A percentile compares a stretch with the other conserved stretches of the same genome.
phyloP scores from a whole-genome alignment of 805 yeast species.

The Debaryomyces hansenii region DNA sequence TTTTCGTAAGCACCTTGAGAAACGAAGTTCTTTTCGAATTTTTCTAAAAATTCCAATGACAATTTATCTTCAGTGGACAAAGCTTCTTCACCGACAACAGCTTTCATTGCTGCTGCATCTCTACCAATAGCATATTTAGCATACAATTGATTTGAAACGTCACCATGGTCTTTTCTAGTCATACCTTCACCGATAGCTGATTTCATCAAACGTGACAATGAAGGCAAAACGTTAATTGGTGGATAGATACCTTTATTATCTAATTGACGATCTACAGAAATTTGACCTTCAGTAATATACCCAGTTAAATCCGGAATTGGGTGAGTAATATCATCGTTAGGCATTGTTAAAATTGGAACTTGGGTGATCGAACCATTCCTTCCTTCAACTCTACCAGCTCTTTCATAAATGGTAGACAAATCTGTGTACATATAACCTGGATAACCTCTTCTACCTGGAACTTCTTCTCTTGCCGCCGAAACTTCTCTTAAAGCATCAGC shows the following conservation, averaged over 20 bases:
- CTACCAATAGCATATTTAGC: constrained; percentile 99
- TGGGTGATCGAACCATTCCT: constrained; percentile 99
- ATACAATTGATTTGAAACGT: constrained; percentile 96
- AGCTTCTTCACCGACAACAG: constrained; percentile 99
- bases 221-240: constrained; percentile 97
- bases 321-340: constrained; percentile 99
- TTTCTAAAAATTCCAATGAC: constrained; percentile 95
- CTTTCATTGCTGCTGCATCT: constrained; percentile 99
- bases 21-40: constrained; percentile 94
- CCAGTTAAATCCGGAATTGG: constrained; percentile 99
- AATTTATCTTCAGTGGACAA: constrained; percentile 95
- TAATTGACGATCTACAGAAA: constrained; percentile 94
- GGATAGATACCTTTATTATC: constrained; percentile 97
- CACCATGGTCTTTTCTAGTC: constrained; percentile 99
- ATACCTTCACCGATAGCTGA: constrained; percentile 99
- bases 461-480: constrained; percentile 99
- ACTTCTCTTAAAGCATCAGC: constrained; percentile 99
- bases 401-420: constrained; percentile 97
- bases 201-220: constrained; percentile 97
- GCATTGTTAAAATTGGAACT: constrained; percentile 98
- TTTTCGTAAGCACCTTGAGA: constrained; percentile 96
- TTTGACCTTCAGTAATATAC: constrained; percentile 98
- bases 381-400: constrained; percentile 99
- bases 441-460: constrained; percentile 99
- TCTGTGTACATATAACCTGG: constrained; percentile 99